These are phyloP conservation scores for Mariannaea sp. DNA, from an alignment of 2,329 filamentous ascomycete species.

Conservation along the genomic window DNA sequence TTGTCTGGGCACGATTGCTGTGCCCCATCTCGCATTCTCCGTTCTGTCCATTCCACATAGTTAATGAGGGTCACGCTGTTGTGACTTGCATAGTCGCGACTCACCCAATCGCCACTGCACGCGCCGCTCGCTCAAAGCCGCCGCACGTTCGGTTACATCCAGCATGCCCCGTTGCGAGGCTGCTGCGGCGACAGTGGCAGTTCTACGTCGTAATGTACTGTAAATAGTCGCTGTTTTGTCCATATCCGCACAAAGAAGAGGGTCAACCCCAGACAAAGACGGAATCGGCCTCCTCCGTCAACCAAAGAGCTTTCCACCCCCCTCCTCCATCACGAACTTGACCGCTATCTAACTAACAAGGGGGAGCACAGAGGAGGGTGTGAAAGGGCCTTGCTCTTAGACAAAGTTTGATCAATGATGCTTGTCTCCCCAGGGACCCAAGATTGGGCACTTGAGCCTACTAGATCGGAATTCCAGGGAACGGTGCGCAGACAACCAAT, in stretches of 20 bases:
- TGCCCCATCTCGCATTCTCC: conserved; percentile 6
- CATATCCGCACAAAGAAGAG: not conserved
- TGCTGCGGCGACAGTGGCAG: not conserved
- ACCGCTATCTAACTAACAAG: too few species aligned
- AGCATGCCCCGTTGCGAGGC: not conserved
- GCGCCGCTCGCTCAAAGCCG: conserved; percentile 3
- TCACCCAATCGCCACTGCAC: conserved; percentile 19
- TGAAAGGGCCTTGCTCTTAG: not conserved
- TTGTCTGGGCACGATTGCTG: not conserved
- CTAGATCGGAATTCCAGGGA: conserved; percentile 4
- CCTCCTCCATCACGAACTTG: conserved; percentile 6
- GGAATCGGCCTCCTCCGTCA: not conserved
- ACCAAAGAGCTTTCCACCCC: not conserved
- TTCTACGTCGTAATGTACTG: too few species aligned
- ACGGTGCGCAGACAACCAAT: too few species aligned
- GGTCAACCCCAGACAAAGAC: not conserved
- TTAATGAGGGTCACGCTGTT: not conserved
- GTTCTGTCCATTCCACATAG: conserved; percentile 6
- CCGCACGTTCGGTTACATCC: conserved; percentile 14
- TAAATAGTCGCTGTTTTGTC: not conserved
- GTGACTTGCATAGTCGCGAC: conserved; percentile 11
- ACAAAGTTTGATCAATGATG: too few species aligned
- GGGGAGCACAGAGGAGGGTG: too few species aligned
- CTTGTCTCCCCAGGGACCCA: not conserved
- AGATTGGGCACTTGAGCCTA: not conserved